Percentiles rank a stretch among this genome's conserved stretches.
phyloP scores from a whole-genome alignment of 208 protist genomes.

The Herpetomonas samuelpessoai region DNA sequence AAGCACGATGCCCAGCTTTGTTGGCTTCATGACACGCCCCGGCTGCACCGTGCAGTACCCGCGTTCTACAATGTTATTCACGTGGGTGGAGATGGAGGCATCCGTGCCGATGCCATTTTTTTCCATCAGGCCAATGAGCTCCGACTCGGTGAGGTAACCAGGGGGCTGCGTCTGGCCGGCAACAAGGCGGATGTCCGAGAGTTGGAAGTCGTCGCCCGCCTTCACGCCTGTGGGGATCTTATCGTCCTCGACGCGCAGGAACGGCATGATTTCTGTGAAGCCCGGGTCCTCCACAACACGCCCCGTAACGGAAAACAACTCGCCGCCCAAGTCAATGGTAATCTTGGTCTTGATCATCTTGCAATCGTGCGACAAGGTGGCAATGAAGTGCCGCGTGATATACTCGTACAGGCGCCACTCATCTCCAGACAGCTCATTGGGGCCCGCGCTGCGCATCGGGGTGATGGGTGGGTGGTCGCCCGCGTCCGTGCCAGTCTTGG shows the following conservation, averaged over 20 bases:
- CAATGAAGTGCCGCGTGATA: constrained; percentile 89
- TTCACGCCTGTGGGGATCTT: constrained; percentile 66
- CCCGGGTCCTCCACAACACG: constrained; percentile 76
- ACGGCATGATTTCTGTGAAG: constrained; percentile 86
- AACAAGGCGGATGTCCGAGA: constrained; percentile 77
- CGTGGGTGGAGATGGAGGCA: constrained; percentile 99
- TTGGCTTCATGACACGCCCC: constrained; percentile 89
- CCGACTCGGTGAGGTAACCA: constrained; percentile 95
- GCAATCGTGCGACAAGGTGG: constrained; percentile 80
- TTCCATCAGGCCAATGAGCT: constrained; percentile 98
- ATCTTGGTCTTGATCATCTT: constrained; percentile 65
- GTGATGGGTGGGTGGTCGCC: constrained; percentile 93
- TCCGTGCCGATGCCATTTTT: constrained; percentile 98
- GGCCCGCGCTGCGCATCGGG: constrained; percentile 69
- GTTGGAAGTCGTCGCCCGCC: constrained; percentile 61
- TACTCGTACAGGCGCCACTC: constrained; percentile 90
- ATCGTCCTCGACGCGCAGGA: constrained; percentile 67
- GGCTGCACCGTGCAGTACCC: constrained; percentile 87
- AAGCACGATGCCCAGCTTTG: constrained; percentile 92
- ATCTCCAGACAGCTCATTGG: constrained; percentile 69
- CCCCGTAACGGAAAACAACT: constrained; percentile 74
- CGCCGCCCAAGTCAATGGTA: constrained; percentile 70
- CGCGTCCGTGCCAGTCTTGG: constrained; percentile 85
- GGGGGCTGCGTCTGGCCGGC: constrained; percentile 92
- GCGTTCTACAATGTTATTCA: constrained; percentile 95